A percentile compares a stretch with the other conserved stretches of the same genome.
phyloP scores from a whole-genome alignment of 2,329 filamentous ascomycete genomes.

The Neurospora crassa region DNA sequence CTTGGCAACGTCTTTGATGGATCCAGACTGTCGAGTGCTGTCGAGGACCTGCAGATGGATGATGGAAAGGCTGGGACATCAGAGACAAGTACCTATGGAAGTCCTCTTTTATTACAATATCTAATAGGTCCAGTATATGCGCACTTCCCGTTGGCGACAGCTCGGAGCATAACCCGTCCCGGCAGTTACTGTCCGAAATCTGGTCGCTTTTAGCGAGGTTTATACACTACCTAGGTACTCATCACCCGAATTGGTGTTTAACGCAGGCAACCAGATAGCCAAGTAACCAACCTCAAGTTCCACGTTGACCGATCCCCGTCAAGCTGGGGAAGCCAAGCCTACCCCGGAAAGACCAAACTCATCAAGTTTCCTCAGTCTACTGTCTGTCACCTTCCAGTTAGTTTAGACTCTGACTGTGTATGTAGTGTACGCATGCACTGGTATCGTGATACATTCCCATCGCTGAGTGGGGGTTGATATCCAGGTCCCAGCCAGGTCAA shows the following conservation, averaged over 20 bases:
- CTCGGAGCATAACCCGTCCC: not conserved
- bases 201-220: not conserved
- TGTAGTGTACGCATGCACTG: not conserved
- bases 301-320: not conserved
- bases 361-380: not conserved
- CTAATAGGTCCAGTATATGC: no score
- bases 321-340: not conserved
- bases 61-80: not conserved
- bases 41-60: not conserved
- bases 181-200: not conserved
- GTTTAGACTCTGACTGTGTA: not conserved
- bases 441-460: not conserved
- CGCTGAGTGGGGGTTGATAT: no score
- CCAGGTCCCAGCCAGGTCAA: no score
- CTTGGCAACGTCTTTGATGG: not conserved
- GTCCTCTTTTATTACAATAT: not conserved
- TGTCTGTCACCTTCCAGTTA: not conserved
- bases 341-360: not conserved
- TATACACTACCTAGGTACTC: not conserved
- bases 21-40: not conserved
- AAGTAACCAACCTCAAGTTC: not conserved
- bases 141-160: not conserved
- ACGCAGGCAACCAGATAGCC: not conserved
- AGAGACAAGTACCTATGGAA: not conserved
- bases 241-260: not conserved